Evolutionary conservation across 495 filamentous ascomycete species (phyloP).

Genomic region (Penicillium roqueforti): DNA sequence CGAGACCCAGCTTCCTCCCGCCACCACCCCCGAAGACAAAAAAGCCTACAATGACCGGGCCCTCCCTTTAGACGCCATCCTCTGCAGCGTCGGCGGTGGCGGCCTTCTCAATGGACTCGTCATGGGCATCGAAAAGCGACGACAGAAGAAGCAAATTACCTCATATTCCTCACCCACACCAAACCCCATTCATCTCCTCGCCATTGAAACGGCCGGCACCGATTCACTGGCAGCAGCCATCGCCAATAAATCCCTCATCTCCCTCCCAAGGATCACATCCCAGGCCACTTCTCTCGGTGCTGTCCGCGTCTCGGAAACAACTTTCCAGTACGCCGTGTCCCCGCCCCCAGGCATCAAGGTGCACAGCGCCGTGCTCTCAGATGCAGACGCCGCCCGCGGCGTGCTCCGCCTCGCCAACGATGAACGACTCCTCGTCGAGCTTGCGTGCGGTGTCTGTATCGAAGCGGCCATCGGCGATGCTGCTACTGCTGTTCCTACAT

Average conservation of each 20-base stretch:
- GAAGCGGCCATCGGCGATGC: conserved; percentile 51
- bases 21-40: conserved; percentile 31
- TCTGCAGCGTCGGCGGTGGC: conserved; percentile 86
- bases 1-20: conserved; percentile 48
- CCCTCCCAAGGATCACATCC: conserved; percentile 70
- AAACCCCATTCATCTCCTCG: conserved; percentile 56
- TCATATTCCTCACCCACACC: conserved; percentile 8
- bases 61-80: conserved; percentile 57
- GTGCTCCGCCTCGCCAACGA: conserved; percentile 76
- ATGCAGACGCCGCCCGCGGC: conserved; percentile 75
- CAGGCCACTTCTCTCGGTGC: conserved; percentile 79
- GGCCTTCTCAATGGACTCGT: conserved; percentile 79
- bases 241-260: conserved; percentile 55
- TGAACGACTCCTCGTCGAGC: conserved; percentile 74
- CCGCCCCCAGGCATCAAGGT: conserved; percentile 47
- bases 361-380: conserved; percentile 64
- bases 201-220: conserved; percentile 79
- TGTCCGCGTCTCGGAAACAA: conserved; percentile 62
- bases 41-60: conserved; percentile 32
- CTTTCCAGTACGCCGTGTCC: conserved; percentile 58
- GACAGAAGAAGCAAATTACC: conserved; percentile 17
- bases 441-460: conserved; percentile 75
- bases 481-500: conserved; percentile 13
- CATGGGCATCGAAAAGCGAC: conserved; percentile 59
- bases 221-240: conserved; percentile 63